Evolutionary conservation across 2,329 filamentous ascomycete genomes (phyloP).

Genomic region (Ceratocystis lukuohia): DNA sequence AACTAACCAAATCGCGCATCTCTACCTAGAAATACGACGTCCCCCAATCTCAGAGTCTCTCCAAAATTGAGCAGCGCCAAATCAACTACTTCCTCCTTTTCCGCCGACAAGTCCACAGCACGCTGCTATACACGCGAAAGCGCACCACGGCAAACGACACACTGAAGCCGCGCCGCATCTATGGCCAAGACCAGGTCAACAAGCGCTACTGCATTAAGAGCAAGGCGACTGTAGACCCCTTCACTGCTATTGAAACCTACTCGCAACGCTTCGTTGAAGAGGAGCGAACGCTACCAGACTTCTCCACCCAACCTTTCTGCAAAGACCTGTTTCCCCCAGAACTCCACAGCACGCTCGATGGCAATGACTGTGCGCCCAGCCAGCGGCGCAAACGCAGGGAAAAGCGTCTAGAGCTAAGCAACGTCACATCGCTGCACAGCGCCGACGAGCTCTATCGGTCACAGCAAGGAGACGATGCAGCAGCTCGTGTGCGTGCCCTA

Average conservation of each 20-base stretch:
- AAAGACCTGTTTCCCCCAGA: conserved; percentile 43
- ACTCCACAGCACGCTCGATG: conserved; percentile 42
- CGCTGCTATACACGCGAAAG: conserved; percentile 43
- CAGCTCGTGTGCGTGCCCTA: conserved; percentile 25
- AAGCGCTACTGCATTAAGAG: conserved; percentile 41
- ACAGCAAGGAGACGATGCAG: conserved; percentile 24
- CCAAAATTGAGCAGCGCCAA: conserved; percentile 33
- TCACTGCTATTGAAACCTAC: conserved; percentile 45
- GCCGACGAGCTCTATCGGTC: conserved; percentile 39
- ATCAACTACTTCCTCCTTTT: conserved; percentile 42
- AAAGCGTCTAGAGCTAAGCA: conserved; percentile 36
- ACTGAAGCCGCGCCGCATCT: conserved; percentile 31
- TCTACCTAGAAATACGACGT: conserved; percentile 35
- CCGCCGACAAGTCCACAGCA: conserved; percentile 42
- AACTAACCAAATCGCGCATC: background rate
- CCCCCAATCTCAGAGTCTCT: conserved; percentile 33
- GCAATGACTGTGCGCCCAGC: conserved; percentile 27
- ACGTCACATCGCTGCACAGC: conserved; percentile 35
- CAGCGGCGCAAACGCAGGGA: conserved; percentile 25
- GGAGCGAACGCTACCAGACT: conserved; percentile 41
- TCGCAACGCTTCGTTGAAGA: conserved; percentile 40
- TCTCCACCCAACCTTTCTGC: conserved; percentile 37
- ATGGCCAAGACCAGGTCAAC: conserved; percentile 47
- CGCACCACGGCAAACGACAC: conserved; percentile 32
- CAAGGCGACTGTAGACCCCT: conserved; percentile 44